These are phyloP conservation scores for Mycosphaerelloides madeirae DNA, from an alignment of 2,329 filamentous ascomycete species.

Conservation along the genomic window DNA sequence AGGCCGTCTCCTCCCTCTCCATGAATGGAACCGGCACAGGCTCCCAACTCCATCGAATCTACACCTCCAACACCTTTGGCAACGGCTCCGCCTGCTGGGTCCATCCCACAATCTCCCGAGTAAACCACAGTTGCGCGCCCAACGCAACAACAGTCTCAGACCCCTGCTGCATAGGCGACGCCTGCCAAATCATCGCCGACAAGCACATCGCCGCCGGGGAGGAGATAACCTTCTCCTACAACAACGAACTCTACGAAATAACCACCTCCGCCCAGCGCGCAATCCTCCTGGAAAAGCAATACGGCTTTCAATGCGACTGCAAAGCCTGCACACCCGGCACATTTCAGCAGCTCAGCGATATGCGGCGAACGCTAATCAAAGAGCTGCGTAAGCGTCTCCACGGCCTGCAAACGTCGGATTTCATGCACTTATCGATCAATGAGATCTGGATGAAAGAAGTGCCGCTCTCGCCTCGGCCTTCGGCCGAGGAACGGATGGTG, in stretches of 20 bases:
- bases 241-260: conserved; percentile 10
- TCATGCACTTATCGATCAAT: neutral
- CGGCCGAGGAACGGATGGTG: neutral
- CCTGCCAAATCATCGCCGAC: conserved; percentile 9
- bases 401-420: conserved; percentile 1
- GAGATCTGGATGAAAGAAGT: conserved; percentile 8
- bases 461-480: neutral
- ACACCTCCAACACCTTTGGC: conserved; percentile 13
- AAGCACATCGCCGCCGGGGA: conserved; percentile 7
- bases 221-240: conserved; percentile 11
- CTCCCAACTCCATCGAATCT: conserved; percentile 7
- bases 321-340: neutral
- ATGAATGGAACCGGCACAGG: neutral
- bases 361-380: conserved; percentile 1
- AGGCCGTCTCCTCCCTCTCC: conserved; percentile 4
- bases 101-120: conserved; percentile 9
- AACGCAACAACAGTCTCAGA: conserved; percentile 7
- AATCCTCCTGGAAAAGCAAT: conserved; percentile 7
- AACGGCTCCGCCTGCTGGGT: conserved; percentile 7
- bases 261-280: conserved; percentile 7
- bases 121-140: conserved; percentile 11
- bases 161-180: conserved; percentile 5
- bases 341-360: neutral
- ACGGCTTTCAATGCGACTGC: conserved; percentile 11
- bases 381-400: neutral